These are phyloP conservation scores for Aspergillus conjunctus DNA, from an alignment of 495 filamentous ascomycete species.

Conservation along the genomic window DNA sequence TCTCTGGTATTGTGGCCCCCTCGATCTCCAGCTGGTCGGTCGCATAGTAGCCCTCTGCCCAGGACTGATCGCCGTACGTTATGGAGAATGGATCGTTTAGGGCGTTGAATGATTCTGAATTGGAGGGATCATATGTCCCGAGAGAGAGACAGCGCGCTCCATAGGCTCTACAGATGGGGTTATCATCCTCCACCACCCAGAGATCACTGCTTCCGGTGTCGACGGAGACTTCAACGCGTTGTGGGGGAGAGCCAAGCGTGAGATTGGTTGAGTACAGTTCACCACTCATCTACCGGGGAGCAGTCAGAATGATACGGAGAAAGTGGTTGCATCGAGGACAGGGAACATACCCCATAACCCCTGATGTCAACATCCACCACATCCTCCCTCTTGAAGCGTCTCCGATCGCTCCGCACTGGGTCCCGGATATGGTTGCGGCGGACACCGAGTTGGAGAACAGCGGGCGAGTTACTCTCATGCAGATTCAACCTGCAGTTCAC, in stretches of 20 bases:
- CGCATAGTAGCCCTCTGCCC: constrained; percentile 73
- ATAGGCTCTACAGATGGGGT: constrained; percentile 28
- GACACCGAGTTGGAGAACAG: constrained; percentile 11
- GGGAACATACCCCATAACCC: constrained; percentile 11
- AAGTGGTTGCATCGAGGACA: neutral
- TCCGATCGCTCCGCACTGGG: constrained; percentile 12
- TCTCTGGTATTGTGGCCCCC: constrained; percentile 51
- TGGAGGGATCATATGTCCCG: constrained; percentile 57
- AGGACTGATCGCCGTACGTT: constrained; percentile 74
- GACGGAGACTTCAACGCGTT: constrained; percentile 59
- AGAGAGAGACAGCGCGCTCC: constrained; percentile 48
- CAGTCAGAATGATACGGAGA: neutral
- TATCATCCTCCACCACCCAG: constrained; percentile 53
- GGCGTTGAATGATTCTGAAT: constrained; percentile 69
- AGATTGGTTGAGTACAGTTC: constrained; percentile 62
- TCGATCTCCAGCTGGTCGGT: constrained; percentile 72
- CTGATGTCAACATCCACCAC: constrained; percentile 12
- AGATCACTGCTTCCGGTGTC: constrained; percentile 83
- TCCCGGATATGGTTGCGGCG: constrained; percentile 7
- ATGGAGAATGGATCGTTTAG: constrained; percentile 73
- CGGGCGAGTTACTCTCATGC: constrained; percentile 15
- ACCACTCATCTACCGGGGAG: constrained; percentile 13
- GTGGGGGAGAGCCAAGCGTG: constrained; percentile 66
- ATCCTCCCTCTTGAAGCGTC: constrained; percentile 13
- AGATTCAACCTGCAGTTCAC: constrained; percentile 4